Conservation (phyloP, 495 filamentous ascomycete species). For the Penicillium mononematosum region DNA sequence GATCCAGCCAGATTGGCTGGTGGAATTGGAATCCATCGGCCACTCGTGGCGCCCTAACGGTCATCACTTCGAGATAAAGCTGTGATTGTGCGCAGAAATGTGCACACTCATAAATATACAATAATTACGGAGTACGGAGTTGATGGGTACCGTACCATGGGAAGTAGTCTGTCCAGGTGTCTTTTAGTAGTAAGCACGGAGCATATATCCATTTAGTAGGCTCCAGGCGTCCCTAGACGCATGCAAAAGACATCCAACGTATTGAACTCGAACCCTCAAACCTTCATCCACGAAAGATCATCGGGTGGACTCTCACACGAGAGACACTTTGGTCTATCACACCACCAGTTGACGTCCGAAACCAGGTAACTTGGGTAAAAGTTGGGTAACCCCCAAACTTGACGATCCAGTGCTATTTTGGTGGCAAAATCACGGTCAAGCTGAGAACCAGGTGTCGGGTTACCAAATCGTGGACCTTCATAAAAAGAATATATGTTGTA, state of each 20-base stretch:
- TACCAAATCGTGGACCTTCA: slow-evolving; percentile 3
- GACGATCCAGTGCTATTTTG: slow-evolving; percentile 18
- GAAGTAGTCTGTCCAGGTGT: slow-evolving; percentile 8
- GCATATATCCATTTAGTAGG: background rate
- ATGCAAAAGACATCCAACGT: slow-evolving; percentile 2
- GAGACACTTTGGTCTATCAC: slow-evolving; percentile 7
- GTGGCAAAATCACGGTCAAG: slow-evolving; percentile 12
- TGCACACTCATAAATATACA: background rate
- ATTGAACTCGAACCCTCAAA: slow-evolving; percentile 3
- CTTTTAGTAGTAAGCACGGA: slow-evolving; percentile 1
- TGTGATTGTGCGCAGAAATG: background rate
- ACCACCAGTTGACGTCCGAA: slow-evolving; percentile 8
- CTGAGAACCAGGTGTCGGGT: slow-evolving; percentile 3
- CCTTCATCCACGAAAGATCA: slow-evolving; percentile 4
- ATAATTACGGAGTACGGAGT: slow-evolving; percentile 3
- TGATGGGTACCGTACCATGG: slow-evolving; percentile 20
- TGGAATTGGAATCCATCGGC: slow-evolving; percentile 10
- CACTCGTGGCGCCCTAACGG: slow-evolving; percentile 8
- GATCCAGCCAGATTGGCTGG: slow-evolving; percentile 14
- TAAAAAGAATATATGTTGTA: background rate
- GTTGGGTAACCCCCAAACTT: slow-evolving; percentile 6
- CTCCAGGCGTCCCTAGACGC: background rate
- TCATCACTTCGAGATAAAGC: background rate
- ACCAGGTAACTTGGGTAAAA: slow-evolving; percentile 6
- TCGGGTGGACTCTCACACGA: slow-evolving; percentile 5